Percentiles rank a stretch among this genome's conserved stretches.
phyloP scores from a whole-genome alignment of 2,329 filamentous ascomycete species.

The Microcyclospora pomicola region DNA sequence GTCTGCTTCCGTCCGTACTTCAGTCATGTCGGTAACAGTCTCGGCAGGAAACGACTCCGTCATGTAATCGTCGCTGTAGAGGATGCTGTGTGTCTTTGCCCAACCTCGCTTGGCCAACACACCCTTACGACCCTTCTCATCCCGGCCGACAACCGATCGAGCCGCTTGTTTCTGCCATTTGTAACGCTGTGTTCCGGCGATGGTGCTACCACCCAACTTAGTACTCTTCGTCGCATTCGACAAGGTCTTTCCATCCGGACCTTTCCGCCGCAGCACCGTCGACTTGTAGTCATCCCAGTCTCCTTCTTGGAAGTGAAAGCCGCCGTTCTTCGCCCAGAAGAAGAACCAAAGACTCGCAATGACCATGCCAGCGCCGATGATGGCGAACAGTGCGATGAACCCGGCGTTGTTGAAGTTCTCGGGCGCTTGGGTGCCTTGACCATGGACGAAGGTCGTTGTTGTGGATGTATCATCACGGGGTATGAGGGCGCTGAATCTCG shows the following conservation, averaged over 20 bases:
- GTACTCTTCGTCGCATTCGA: slow-evolving; percentile 72
- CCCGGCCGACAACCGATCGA: slow-evolving; percentile 28
- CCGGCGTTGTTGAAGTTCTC: slow-evolving; percentile 37
- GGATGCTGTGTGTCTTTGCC: slow-evolving; percentile 29
- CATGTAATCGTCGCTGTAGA: slow-evolving; percentile 29
- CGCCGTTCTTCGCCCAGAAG: slow-evolving; percentile 94
- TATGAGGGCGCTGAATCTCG: no score
- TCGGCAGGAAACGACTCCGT: slow-evolving; percentile 21
- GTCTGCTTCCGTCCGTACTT: slow-evolving; percentile 14
- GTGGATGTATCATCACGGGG: no score
- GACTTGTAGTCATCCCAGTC: slow-evolving; percentile 99
- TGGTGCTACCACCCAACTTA: slow-evolving; percentile 66
- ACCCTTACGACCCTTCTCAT: slow-evolving; percentile 30
- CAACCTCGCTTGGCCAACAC: slow-evolving; percentile 25
- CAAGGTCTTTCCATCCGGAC: slow-evolving; percentile 75
- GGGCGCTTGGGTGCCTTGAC: slow-evolving; percentile 24
- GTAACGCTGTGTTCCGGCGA: slow-evolving; percentile 51
- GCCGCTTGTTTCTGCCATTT: slow-evolving; percentile 25
- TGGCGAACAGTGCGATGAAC: slow-evolving; percentile 72
- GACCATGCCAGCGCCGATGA: slow-evolving; percentile 68
- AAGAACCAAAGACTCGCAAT: slow-evolving; percentile 85
- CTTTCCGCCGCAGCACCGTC: slow-evolving; percentile 76
- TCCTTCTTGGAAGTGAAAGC: slow-evolving; percentile 68
- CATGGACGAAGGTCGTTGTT: background rate
- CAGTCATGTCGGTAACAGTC: slow-evolving; percentile 21